Conservation (phyloP, 768 basidiomycete genomes). For the Calocybe cyanea region DNA sequence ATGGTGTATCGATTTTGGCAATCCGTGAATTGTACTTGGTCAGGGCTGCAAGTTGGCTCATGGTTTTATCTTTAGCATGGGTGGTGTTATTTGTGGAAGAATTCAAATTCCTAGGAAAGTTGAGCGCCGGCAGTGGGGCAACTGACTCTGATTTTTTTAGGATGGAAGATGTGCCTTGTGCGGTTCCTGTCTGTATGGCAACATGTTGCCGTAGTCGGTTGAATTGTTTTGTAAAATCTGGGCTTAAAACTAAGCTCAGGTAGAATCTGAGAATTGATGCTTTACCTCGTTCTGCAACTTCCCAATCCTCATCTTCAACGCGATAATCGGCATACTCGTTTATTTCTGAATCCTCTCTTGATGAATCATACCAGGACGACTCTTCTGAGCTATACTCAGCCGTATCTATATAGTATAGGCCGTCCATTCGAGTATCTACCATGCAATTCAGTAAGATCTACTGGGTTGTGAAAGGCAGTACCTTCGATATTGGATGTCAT, state of each 20-base stretch:
- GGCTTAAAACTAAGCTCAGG: conserved; percentile 10
- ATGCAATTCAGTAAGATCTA: conserved; percentile 23
- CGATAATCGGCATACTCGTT: conserved; percentile 56
- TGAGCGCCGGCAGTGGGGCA: conserved; percentile 66
- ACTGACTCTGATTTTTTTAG: conserved; percentile 46
- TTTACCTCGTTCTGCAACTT: conserved; percentile 77
- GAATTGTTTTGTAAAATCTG: conserved; percentile 98
- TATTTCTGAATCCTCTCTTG: conserved; percentile 34
- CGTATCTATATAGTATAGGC: conserved; percentile 44
- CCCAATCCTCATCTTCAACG: conserved; percentile 88
- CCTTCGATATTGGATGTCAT: conserved; percentile 34
- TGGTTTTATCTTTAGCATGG: conserved; percentile 52
- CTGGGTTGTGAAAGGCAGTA: conserved; percentile 65
- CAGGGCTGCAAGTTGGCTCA: conserved; percentile 70
- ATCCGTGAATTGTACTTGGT: conserved; percentile 76
- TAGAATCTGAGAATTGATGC: conserved; percentile 1
- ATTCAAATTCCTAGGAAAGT: conserved; percentile 49
- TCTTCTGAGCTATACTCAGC: conserved; percentile 33
- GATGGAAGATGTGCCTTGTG: conserved; percentile 53
- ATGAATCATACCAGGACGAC: conserved; percentile 27
- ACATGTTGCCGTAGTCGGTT: conserved; percentile 92
- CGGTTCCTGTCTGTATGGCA: conserved; percentile 73
- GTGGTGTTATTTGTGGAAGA: conserved; percentile 18
- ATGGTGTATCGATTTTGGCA: conserved; percentile 71
- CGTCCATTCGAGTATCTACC: conserved; percentile 21